Evolutionary conservation across 345 rosid genomes (phyloP).

Genomic region (Salix purpurea): DNA sequence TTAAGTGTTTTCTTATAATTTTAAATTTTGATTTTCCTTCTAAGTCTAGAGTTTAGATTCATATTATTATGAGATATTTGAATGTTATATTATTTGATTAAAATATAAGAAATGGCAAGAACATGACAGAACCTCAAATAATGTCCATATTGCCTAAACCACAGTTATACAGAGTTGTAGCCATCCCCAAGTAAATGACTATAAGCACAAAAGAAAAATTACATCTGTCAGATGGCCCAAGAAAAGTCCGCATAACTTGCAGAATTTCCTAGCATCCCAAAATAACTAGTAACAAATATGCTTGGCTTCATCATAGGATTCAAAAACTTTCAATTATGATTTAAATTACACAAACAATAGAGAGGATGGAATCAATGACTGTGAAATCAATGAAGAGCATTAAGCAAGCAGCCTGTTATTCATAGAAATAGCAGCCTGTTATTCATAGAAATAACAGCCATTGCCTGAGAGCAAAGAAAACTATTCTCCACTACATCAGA

Average conservation of each 20-base stretch:
- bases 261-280: neutral
- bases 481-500: neutral
- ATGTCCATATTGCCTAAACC: too few species aligned
- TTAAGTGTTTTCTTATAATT: too few species aligned
- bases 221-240: too few species aligned
- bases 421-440: neutral
- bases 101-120: too few species aligned
- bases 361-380: neutral
- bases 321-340: too few species aligned
- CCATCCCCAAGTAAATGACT: too few species aligned
- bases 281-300: neutral
- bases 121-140: too few species aligned
- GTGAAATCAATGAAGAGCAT: neutral
- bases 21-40: too few species aligned
- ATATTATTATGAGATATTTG: too few species aligned
- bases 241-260: neutral
- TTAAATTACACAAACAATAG: neutral
- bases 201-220: too few species aligned
- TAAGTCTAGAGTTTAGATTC: too few species aligned
- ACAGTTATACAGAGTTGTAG: accelerated
- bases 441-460: neutral
- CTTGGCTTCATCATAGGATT: neutral
- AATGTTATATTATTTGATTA: too few species aligned
- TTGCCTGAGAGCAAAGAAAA: neutral
- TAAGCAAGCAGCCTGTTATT: neutral